phyloP scores from a whole-genome alignment of 106 monocot species.

The Iris macrosiphon region DNA sequence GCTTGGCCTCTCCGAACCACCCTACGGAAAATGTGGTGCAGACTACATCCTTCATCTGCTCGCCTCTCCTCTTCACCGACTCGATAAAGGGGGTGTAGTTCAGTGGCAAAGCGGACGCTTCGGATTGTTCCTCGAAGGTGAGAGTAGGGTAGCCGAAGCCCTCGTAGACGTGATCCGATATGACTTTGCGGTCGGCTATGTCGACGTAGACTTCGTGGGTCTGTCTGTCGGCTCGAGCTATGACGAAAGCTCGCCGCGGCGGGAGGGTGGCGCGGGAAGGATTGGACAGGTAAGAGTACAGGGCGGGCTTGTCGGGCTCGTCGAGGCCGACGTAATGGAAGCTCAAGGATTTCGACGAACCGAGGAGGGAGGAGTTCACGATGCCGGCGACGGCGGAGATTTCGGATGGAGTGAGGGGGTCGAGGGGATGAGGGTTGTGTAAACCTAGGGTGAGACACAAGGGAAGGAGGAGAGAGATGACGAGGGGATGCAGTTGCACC shows the following conservation, averaged over 20 bases:
- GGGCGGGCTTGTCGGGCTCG: conserved; percentile 49
- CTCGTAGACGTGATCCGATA: conserved; percentile 15
- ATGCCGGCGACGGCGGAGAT: conserved; percentile 20
- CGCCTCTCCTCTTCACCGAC: conserved; percentile 37
- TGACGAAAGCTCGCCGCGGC: conserved; percentile 42
- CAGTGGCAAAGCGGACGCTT: conserved; percentile 26
- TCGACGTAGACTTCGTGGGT: conserved; percentile 46
- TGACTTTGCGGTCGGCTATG: conserved; percentile 18
- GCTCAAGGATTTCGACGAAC: conserved; percentile 11
- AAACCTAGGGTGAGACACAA: not conserved
- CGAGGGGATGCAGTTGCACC: too few species aligned
- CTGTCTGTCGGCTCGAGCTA: conserved; percentile 24
- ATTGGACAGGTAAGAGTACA: conserved; percentile 26
- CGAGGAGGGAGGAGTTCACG: conserved; percentile 20
- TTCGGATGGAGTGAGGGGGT: conserved; percentile 45
- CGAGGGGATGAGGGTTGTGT: conserved; percentile 28
- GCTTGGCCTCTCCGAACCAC: conserved; percentile 48
- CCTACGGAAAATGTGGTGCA: conserved; percentile 49
- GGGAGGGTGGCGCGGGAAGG: conserved; percentile 3
- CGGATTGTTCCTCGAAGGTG: conserved; percentile 39
- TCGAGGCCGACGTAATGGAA: conserved; percentile 85
- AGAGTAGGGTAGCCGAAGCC: conserved; percentile 48
- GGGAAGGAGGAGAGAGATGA: conserved; percentile 1
- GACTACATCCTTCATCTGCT: conserved; percentile 27
- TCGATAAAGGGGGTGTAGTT: conserved; percentile 52